Evolutionary conservation across 371 early-diverging fungal species (phyloP), one percentile per base, ranked within the genome.

Genomic region (Nematocida sp.): DNA sequence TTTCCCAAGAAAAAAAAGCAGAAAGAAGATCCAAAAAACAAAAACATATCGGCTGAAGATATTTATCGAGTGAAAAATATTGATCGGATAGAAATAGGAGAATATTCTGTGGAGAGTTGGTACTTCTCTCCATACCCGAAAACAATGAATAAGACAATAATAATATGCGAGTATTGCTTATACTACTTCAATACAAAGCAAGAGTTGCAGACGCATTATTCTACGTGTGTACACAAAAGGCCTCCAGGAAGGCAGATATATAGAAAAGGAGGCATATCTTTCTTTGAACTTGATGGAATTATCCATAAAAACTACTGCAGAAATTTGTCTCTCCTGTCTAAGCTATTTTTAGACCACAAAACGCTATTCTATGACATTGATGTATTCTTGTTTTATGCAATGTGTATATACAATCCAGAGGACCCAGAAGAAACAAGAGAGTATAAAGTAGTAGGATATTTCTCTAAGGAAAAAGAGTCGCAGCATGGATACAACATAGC

Each of bases 221-320:
- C 82, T 52, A 93, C 94, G 76, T 99, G 99, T 84, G 84, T 87
- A 2, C 84, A 91, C 69, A 86, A 89, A 54, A 92, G 94, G 84
- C 98, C 98, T 40, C 99, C 98, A 15, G 98, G 98, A 11, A 93
- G 93, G 83, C 96, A 97, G 86, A 97, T 99, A 40, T 99, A 97
- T 87, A 89, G 96, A 57, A 92, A 96, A 73, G 92, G 90, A 11
- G 91, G 91, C 15, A 85, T 95, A 42, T 91, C 91, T 18, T 93
- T 95, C 84, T 95, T 93, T 85, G 95, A 93, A 84, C 90, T 95
- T 61, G 95, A 95, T 86, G 95, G 95, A 0, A 85, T 92, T 56
- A 90, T 91, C 57, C 93, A 95, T 74, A 92, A 78, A 33, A 87
- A 92, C 27, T 99, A 97, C 86, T 95, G 97, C 88, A 93, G 94